These are phyloP conservation scores for Clohesyomyces aquaticus DNA, from an alignment of 495 filamentous ascomycete genomes.

Conservation along the genomic window DNA sequence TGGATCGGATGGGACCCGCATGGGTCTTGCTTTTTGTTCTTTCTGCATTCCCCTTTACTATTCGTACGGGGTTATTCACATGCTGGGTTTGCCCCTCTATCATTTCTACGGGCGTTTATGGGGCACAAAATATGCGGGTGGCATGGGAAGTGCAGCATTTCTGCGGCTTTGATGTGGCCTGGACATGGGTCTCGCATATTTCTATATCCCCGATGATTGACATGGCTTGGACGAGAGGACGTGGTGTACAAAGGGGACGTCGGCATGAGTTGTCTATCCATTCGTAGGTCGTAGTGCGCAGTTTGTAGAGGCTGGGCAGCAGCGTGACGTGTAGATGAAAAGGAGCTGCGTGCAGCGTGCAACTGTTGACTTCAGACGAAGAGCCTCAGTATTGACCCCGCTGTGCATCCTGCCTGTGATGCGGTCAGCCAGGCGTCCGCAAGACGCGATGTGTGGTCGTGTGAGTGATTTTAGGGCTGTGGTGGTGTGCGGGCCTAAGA, in stretches of 20 bases:
- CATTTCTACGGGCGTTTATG: not conserved
- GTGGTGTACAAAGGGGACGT: not conserved
- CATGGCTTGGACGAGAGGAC: not conserved
- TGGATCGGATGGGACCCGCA: not conserved
- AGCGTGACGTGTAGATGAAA: too few species aligned
- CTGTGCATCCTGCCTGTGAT: too few species aligned
- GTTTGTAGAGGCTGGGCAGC: too few species aligned
- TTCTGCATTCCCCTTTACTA: not conserved
- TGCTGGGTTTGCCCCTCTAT: too few species aligned
- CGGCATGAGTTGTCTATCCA: too few species aligned
- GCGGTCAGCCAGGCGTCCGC: not conserved
- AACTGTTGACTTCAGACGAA: too few species aligned
- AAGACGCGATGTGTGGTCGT: not conserved
- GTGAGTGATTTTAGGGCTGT: not conserved
- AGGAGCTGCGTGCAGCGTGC: too few species aligned
- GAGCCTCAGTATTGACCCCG: too few species aligned
- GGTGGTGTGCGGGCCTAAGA: not conserved
- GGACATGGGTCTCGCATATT: constrained; percentile 2
- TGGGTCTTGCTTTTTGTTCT: not conserved
- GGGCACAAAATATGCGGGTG: not conserved
- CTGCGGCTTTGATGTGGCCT: constrained; percentile 9
- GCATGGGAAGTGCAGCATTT: constrained; percentile 1
- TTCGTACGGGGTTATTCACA: not conserved
- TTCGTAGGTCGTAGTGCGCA: too few species aligned
- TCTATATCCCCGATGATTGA: not conserved